Evolutionary conservation across 2,329 filamentous ascomycete species (phyloP).

Genomic region (Arthrobotrys musiformis): DNA sequence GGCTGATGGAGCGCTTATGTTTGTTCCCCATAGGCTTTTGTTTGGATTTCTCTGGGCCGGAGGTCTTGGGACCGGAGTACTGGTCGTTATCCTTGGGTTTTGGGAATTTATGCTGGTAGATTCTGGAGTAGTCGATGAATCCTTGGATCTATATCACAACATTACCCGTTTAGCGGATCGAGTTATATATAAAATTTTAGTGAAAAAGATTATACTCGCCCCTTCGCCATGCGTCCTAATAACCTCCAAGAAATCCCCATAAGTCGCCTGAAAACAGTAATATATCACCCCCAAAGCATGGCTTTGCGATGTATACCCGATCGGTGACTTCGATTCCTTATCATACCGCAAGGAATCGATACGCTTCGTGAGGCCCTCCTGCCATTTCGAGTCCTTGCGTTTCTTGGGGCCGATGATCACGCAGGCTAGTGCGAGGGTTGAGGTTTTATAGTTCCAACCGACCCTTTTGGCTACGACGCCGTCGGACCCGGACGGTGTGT

Average conservation of each 20-base stretch:
- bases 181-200: not conserved
- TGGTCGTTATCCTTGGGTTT: conserved; percentile 17
- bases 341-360: not conserved
- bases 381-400: conserved; percentile 4
- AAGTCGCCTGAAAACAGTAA: conserved; percentile 15
- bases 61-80: not conserved
- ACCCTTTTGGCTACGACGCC: not conserved
- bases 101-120: conserved; percentile 7
- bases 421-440: not conserved
- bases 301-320: conserved; percentile 9
- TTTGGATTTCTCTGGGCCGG: not conserved
- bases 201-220: conserved; percentile 3
- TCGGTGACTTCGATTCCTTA: not conserved
- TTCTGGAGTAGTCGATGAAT: conserved; percentile 22
- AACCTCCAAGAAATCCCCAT: conserved; percentile 22
- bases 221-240: conserved; percentile 12
- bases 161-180: not conserved
- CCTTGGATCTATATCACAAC: conserved; percentile 7
- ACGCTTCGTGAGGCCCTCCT: not conserved
- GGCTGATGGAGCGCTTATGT: not conserved
- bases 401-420: not conserved
- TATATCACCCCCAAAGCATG: conserved; percentile 1
- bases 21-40: not conserved
- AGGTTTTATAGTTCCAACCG: not conserved
- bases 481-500: not conserved